These are phyloP conservation scores for Prunus persica DNA, from an alignment of 306 rosid genomes.

Conservation along the genomic window Prunus_persica_NCBIv2 NC_034009.1:30536501-30537000, in stretches of 20 bases:
- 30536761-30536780: background rate
- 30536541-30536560: slow-evolving; percentile 93
- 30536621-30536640: slow-evolving; percentile 13
- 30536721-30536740: background rate
- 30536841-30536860: background rate
- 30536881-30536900: background rate
- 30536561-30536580: slow-evolving; percentile 88
- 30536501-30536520: slow-evolving; percentile 87
- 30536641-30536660: background rate
- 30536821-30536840: background rate
- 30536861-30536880: background rate
- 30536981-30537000: background rate
- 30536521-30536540: slow-evolving; percentile 79
- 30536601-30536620: slow-evolving; percentile 64
- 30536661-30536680: background rate
- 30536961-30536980: background rate
- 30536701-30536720: background rate
- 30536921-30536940: no score
- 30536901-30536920: background rate
- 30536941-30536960: no score
- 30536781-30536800: no score
- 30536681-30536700: background rate
- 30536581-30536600: slow-evolving; percentile 74
- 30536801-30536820: background rate
- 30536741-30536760: background rate